Evolutionary conservation across 176 grass and related monocot species (phyloP).

Genomic region (Lolium perenne): DNA sequence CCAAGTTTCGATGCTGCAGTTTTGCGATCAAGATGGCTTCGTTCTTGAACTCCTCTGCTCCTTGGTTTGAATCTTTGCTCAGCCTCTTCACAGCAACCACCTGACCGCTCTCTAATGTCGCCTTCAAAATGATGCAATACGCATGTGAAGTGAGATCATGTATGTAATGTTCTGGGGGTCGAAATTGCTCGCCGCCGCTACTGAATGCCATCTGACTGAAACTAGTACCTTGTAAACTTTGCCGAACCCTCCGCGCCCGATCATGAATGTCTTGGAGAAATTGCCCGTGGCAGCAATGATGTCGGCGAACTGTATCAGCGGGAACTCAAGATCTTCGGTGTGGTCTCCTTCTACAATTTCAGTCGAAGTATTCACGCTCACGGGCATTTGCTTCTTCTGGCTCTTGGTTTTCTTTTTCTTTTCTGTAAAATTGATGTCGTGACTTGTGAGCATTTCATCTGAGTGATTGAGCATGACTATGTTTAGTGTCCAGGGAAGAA

Average conservation of each 20-base stretch:
- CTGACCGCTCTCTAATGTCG: slow-evolving; percentile 26
- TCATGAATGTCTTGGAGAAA: slow-evolving; percentile 47
- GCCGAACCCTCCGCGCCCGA: slow-evolving; percentile 64
- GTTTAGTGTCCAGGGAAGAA: neutral
- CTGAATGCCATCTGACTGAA: too few relatives aligned
- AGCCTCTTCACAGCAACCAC: slow-evolving; percentile 69
- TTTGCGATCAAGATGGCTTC: slow-evolving; percentile 46
- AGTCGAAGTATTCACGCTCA: slow-evolving; percentile 8
- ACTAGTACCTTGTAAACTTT: slow-evolving; percentile 59
- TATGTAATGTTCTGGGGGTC: neutral
- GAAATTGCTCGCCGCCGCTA: too few relatives aligned
- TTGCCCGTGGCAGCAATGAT: slow-evolving; percentile 50
- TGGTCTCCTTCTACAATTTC: slow-evolving; percentile 19
- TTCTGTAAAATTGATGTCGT: slow-evolving; percentile 5
- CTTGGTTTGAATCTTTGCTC: slow-evolving; percentile 46
- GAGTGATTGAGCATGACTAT: neutral
- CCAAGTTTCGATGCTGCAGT: slow-evolving; percentile 47
- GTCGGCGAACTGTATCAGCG: slow-evolving; percentile 45
- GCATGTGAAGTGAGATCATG: neutral
- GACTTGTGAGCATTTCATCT: neutral
- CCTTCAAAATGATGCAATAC: slow-evolving; percentile 29
- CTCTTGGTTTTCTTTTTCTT: slow-evolving; percentile 10
- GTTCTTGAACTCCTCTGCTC: slow-evolving; percentile 54
- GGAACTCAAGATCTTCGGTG: slow-evolving; percentile 41
- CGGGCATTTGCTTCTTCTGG: slow-evolving; percentile 31